Percentiles rank a stretch among this genome's conserved stretches.
Conservation (phyloP, 2,329 filamentous ascomycete genomes). For the Orbilia brochopaga region DNA sequence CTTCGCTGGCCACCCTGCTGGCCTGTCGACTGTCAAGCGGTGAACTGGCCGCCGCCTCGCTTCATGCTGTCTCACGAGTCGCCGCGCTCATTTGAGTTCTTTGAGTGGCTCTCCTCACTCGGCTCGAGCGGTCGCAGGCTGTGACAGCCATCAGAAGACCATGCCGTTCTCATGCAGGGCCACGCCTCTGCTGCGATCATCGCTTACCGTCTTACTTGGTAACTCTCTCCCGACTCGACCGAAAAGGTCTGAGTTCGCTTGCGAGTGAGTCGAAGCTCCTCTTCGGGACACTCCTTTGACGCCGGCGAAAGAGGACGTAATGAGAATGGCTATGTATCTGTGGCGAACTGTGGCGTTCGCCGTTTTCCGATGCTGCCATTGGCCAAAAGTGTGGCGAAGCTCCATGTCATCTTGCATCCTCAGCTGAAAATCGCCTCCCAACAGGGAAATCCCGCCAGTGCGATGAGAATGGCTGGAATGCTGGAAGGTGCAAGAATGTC, state of each 20-base stretch:
- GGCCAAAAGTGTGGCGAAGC: conserved; percentile 37
- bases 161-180: background rate
- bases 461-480: background rate
- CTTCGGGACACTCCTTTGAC: background rate
- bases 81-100: too few relatives aligned
- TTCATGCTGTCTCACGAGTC: background rate
- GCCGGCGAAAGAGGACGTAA: conserved; percentile 9
- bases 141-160: background rate
- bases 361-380: conserved; percentile 7
- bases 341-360: conserved; percentile 32
- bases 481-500: conserved; percentile 37
- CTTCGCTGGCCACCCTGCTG: background rate
- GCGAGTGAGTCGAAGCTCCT: too few relatives aligned
- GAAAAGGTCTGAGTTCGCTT: too few relatives aligned
- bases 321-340: conserved; percentile 34
- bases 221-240: background rate
- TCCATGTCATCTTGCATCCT: conserved; percentile 48
- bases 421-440: conserved; percentile 43
- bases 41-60: background rate
- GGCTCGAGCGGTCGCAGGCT: background rate
- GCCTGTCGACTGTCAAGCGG: background rate
- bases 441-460: background rate
- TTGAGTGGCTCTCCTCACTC: background rate
- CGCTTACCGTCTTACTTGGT: background rate
- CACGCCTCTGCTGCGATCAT: background rate